Percentiles rank a stretch among this genome's conserved stretches.
Evolutionary conservation across 1,284 basidiomycete genomes (phyloP).

Genomic region (Rhodotorula sp.): DNA sequence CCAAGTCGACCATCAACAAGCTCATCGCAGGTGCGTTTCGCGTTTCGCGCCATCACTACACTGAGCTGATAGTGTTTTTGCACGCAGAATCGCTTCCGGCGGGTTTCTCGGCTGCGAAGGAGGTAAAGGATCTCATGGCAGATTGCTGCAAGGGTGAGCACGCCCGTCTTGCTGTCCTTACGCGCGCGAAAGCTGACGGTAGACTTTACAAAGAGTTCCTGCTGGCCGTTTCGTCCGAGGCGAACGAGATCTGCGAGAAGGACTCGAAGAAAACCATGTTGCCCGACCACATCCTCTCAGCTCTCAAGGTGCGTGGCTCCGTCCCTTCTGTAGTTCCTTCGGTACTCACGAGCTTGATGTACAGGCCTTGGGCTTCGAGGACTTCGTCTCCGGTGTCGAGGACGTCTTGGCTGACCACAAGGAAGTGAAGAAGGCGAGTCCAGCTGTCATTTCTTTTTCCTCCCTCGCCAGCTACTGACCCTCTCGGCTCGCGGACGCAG

Average conservation of each 20-base stretch:
- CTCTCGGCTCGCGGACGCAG: constrained; percentile 6
- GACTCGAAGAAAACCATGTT: constrained; percentile 99
- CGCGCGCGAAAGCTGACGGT: not conserved
- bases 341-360: constrained; percentile 1
- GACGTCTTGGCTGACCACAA: constrained; percentile 93
- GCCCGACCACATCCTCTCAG: constrained; percentile 92
- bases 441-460: not conserved
- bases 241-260: constrained; percentile 96
- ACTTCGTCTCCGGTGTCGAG: constrained; percentile 81
- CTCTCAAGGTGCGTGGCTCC: constrained; percentile 67
- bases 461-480: not conserved
- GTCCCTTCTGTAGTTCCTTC: not conserved
- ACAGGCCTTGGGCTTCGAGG: constrained; percentile 83
- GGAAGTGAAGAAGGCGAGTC: constrained; percentile 74
- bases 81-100: constrained; percentile 77
- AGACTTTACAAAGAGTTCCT: constrained; percentile 74
- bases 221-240: constrained; percentile 93
- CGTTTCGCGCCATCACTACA: too few species aligned
- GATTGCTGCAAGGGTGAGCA: constrained; percentile 93
- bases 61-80: not conserved
- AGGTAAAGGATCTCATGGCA: constrained; percentile 92
- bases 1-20: constrained; percentile 96
- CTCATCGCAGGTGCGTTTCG: constrained; percentile 73
- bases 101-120: constrained; percentile 89
- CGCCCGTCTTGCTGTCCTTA: not conserved